Base-by-base conservation (phyloP, 768 basidiomycete genomes). In the Candolleomyces aberdarensis region DNA sequence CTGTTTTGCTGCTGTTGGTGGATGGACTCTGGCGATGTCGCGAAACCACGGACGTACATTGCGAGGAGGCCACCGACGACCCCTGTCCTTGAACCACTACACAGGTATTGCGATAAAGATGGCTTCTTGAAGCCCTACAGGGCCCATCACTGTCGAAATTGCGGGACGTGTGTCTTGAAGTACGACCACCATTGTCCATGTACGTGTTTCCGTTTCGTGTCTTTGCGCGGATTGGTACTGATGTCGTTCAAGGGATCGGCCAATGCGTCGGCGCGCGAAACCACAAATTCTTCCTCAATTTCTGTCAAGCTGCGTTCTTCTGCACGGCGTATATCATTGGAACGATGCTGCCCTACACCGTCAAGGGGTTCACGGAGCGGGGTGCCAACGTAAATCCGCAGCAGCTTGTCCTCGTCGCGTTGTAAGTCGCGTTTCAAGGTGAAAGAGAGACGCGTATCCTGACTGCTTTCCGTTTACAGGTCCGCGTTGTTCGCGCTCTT, bases 181-280 rank as follows among this genome's bases (percentile, higher is more conserved):
- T 94, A 87, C 65, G 92, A 95, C 68, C 92, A 95, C 73, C 93
- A 95, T 68, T 95, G 92, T 74, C 92, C 92, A 54, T 94, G 91
- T 91, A 71, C 64, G 87, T 76, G 3, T 36, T 8, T 6, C 19
- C 29, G 51, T n/a, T 57, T 46, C 14, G 51, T 58, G 56, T 29
- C 13, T 46, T 29, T 54, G 22, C 9, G 10, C 59, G 57, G 22
- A 36, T 22, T 13, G 10, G 52, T 48, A 46, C 43, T 40, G 47
- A 36, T 6, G 62, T 57, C n/a, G 44, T 60, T 31, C 52, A n/a
- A 85, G 91, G 94, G 95, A 88, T 98, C 56, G 95, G 95, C 11
- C 92, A 94, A 68, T 98, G 95, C 65, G 92, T 97, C 19, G 95
- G 95, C 11, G 95, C 94, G 55, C 83, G 85, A 43, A 98, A 98